phyloP scores from a whole-genome alignment of 2,329 filamentous ascomycete genomes.

The Sodiomyces alkalinus region DNA sequence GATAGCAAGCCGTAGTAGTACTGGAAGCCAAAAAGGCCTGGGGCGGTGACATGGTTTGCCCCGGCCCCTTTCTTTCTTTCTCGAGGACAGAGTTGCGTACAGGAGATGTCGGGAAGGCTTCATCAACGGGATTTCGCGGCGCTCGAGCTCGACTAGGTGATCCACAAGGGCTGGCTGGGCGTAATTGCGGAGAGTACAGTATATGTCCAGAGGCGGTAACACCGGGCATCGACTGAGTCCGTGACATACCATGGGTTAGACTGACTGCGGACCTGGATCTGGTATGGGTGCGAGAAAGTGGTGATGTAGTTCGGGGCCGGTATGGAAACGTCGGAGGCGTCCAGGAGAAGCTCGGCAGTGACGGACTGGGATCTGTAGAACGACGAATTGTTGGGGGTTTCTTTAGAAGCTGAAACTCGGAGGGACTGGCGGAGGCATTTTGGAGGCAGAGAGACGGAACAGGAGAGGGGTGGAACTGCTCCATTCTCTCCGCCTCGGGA shows the following conservation, averaged over 20 bases:
- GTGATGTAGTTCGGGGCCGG: constrained; percentile 47
- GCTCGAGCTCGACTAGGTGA: constrained; percentile 37
- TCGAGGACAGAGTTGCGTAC: constrained; percentile 40
- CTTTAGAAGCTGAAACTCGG: constrained; percentile 26
- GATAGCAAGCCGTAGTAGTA: constrained; percentile 18
- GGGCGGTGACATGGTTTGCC: constrained; percentile 31
- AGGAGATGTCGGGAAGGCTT: constrained; percentile 42
- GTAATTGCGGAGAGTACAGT: constrained; percentile 35
- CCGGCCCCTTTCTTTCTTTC: constrained; percentile 27
- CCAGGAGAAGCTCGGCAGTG: constrained; percentile 37
- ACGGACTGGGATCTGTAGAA: constrained; percentile 40
- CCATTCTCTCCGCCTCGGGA: constrained; percentile 53
- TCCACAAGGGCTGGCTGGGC: constrained; percentile 36
- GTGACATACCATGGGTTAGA: constrained; percentile 40
- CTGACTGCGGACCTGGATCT: constrained; percentile 43
- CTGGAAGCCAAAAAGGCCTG: constrained; percentile 2
- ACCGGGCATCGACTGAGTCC: constrained; percentile 49
- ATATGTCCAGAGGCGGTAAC: constrained; percentile 44
- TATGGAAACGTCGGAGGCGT: constrained; percentile 34
- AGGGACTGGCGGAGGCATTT: constrained; percentile 15
- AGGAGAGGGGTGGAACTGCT: constrained; percentile 46
- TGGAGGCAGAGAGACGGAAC: constrained; percentile 37
- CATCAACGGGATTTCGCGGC: constrained; percentile 42
- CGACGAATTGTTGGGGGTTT: constrained; percentile 41
- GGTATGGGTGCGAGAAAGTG: constrained; percentile 39